Evolutionary conservation across 129 eudicot species (phyloP).

Genomic region (Cynara cardunculus): DNA sequence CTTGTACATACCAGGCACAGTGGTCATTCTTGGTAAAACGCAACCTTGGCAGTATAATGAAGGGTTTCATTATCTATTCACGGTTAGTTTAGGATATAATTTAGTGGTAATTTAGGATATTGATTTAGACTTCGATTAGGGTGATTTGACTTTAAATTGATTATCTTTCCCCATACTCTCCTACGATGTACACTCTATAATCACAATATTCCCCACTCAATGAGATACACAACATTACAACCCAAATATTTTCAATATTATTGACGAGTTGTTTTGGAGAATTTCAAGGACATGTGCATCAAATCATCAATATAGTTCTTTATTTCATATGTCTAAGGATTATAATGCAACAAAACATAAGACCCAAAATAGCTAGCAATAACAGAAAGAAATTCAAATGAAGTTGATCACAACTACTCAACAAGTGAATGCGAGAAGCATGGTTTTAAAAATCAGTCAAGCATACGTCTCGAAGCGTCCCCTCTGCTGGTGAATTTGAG

Average conservation of each 20-base stretch:
- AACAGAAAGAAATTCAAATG: not conserved
- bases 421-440: not conserved
- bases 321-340: not conserved
- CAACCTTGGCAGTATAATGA: too few species aligned
- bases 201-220: not conserved
- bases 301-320: not conserved
- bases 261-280: not conserved
- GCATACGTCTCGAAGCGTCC: too few species aligned
- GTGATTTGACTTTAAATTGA: not conserved
- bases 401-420: not conserved
- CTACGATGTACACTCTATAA: not conserved
- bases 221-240: not conserved
- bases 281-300: not conserved
- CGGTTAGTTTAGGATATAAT: not conserved
- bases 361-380: not conserved
- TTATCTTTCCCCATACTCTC: not conserved
- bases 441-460: too few species aligned
- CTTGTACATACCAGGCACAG: too few species aligned
- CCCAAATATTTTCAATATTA: not conserved
- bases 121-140: not conserved
- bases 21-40: too few species aligned
- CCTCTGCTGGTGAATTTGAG: too few species aligned
- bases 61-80: not conserved
- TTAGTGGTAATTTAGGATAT: not conserved
- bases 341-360: not conserved